Evolutionary conservation across 768 basidiomycete genomes (phyloP), one percentile per base, ranked within the genome.

Genomic region (Rhodotorula paludigena): DNA sequence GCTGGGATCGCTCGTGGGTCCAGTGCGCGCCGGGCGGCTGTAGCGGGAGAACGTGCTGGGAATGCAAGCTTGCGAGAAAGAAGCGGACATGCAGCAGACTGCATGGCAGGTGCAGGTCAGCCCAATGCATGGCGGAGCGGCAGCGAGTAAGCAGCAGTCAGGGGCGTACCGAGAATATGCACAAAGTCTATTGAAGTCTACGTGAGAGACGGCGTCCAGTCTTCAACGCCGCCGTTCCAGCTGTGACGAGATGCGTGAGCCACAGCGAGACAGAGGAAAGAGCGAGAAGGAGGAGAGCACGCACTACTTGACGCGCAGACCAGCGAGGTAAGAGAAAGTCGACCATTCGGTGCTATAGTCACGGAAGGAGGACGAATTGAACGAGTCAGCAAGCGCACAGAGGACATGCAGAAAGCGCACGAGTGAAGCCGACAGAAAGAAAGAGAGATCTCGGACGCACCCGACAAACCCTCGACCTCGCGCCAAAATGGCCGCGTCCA

Each of bases 211-310:
- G 66, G 60, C 18, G 66, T 68, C 60, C 60, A 68, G 4, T 68
- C 66, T 20, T 62, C 56, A 0, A 68, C 66, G 1, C 66, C 66
- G 9, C 66, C 66, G 32, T 68, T 62, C 66, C 66, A 68, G 35
- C 64, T 65, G 49, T n/a, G n/a, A 14, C 5, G 8, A n/a, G 32
- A 21, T 11, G 25, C 7, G 33, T n/a, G 3, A 54, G n/a, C 10
- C 2, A 23, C n/a, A n/a, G 3, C 21, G 33, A 23, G n/a, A 6
- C 16, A 5, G 49, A 51, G 49, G n/a, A 23, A 18, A 18, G 32
- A 21, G 30, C 10, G n/a, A 21, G 20, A 33, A 5, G 32, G 39
- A 1, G 32, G 52, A 20, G 21, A 10, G 10, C 2, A 39, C 64
- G 36, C n/a, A 66, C 64, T 63, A 68, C 51, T 68, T 68, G 23